These are phyloP conservation scores for Neopestalotiopsis sp. DNA, from an alignment of 2,329 filamentous ascomycete species.

Conservation along the genomic window DNA sequence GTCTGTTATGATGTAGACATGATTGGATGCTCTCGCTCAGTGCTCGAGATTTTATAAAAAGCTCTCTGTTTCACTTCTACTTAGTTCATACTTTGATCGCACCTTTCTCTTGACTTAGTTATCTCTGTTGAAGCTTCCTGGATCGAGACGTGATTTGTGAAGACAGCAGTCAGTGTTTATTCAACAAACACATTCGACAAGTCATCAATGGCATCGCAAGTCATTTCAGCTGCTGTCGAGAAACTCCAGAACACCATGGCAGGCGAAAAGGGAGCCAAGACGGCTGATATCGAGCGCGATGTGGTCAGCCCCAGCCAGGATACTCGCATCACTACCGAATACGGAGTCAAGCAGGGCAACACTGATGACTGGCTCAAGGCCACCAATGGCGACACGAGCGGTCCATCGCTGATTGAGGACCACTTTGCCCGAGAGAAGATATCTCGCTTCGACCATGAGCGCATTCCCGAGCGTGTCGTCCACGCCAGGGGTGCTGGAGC, in stretches of 20 bases:
- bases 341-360: slow-evolving; percentile 73
- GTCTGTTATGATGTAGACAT: not conserved
- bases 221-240: slow-evolving; percentile 9
- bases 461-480: slow-evolving; percentile 70
- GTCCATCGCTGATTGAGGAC: slow-evolving; percentile 73
- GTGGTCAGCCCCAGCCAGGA: slow-evolving; percentile 45
- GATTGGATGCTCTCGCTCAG: not conserved
- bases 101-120: not conserved
- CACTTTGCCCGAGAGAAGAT: slow-evolving; percentile 78
- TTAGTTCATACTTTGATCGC: not conserved
- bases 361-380: slow-evolving; percentile 80
- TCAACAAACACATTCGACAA: not conserved
- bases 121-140: not conserved
- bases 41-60: not conserved
- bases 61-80: not conserved
- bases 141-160: not conserved
- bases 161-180: not conserved
- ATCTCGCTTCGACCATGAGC: slow-evolving; percentile 72
- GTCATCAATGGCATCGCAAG: slow-evolving; percentile 11
- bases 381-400: slow-evolving; percentile 63
- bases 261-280: slow-evolving; percentile 16
- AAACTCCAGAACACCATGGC: slow-evolving; percentile 12
- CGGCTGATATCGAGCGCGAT: slow-evolving; percentile 10
- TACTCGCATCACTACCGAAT: slow-evolving; percentile 74
- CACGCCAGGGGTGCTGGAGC: slow-evolving; percentile 74